Percentiles rank a stretch among this genome's conserved stretches.
These are phyloP conservation scores for Exophiala alcalophila DNA, from an alignment of 2,329 filamentous ascomycete genomes.

Conservation along the genomic window DNA sequence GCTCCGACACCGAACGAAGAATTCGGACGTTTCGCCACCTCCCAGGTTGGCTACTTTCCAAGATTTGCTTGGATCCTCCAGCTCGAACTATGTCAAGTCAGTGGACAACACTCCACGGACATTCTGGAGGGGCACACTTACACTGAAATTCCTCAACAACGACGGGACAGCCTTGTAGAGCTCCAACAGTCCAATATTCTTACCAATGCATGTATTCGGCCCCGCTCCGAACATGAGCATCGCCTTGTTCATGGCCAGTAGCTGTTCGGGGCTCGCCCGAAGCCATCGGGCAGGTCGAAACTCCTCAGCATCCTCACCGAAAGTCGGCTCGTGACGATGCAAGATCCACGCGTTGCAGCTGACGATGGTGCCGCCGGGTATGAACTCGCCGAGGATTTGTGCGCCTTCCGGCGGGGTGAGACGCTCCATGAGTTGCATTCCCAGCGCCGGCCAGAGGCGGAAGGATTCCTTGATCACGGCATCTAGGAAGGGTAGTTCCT, in stretches of 20 bases:
- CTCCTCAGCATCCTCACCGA: conserved; percentile 36
- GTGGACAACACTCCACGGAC: too few species aligned
- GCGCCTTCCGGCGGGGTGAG: conserved; percentile 34
- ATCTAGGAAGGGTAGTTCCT: conserved; percentile 34
- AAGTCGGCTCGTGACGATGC: conserved; percentile 29
- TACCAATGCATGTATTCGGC: conserved; percentile 41
- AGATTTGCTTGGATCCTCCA: conserved; percentile 8
- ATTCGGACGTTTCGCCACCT: conserved; percentile 11
- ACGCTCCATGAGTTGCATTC: conserved; percentile 36
- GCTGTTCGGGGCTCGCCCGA: conserved; percentile 44
- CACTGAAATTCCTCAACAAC: conserved; percentile 21
- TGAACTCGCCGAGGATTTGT: conserved; percentile 31
- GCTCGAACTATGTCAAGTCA: neutral
- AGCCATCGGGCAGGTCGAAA: conserved; percentile 65
- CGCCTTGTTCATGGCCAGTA: conserved; percentile 50
- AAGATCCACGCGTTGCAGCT: conserved; percentile 35
- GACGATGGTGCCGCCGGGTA: conserved; percentile 34
- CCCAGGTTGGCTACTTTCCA: conserved; percentile 14
- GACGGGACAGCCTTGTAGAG: conserved; percentile 30
- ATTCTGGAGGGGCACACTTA: too few species aligned
- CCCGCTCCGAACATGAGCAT: conserved; percentile 48
- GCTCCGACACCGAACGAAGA: conserved; percentile 8
- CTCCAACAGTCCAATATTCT: conserved; percentile 29
- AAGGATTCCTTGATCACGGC: conserved; percentile 39
- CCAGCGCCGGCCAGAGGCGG: conserved; percentile 37